Evolutionary conservation across 495 filamentous ascomycete genomes (phyloP), one percentile per base, ranked within the genome.

Genomic region (Letharia columbiana): DNA sequence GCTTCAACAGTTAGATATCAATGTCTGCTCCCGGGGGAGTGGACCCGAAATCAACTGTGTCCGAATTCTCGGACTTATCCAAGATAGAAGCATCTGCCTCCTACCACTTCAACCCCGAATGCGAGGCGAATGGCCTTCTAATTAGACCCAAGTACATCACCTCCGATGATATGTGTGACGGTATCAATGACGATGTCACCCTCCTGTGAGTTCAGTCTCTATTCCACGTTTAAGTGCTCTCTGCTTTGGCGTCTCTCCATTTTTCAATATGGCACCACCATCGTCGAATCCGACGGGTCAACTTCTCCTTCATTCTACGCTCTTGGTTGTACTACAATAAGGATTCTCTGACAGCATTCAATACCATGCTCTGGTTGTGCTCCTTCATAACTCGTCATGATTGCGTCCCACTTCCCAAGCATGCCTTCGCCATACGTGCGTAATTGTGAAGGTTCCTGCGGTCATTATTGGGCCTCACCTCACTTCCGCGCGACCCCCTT

Each of bases 101-200:
- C 52, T 40, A 58, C 12, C 28, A 28, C 9, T 64, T 57, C 28
- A 64, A 58, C 58, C 31, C 50, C 2, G 56, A 57, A 33, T 58
- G 62, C 56, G 23, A 39, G 31, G 28, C 54, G 23, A 64, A 64
- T 18, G 23, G 40, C 40, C 23, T 64, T 23, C 28, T 64, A 23
- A 40, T n/a, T 10, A 64, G 28, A n/a, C 39, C 62, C 33, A 31
- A 44, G 20, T 35, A 28, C 11, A 40, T 64, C 35, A 42, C 23
- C 3, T 12, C 17, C 5, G 50, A 64, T 11, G 62, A 64, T 35
- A 7, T 57, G 10, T 45, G 52, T 10, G 62, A 64, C 50, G 62
- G 62, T 35, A 64, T 64, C 23, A 58, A 58, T 58, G 62, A 64
- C 23, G 40, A 64, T 45, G 39, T 64, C 44, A 42, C 44, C 35